Base-by-base conservation (phyloP, 2,329 filamentous ascomycete genomes). In the Cladosporium sp. region DNA sequence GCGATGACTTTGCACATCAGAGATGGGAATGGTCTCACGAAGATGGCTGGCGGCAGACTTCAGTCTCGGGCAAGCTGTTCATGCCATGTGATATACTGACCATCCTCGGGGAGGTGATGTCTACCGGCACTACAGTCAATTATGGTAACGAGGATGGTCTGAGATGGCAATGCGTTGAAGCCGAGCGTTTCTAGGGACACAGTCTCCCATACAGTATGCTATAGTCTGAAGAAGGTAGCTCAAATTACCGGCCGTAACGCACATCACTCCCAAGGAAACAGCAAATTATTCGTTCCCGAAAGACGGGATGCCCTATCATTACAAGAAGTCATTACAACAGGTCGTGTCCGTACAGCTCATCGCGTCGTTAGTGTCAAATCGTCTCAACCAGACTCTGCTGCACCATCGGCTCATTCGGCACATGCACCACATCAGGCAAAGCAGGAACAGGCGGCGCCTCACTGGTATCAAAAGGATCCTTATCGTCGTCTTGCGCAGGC, bases 391-490 rank as follows among this genome's bases (percentile, higher is more conserved):
- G 34, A 24, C 38, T 24, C 18, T 47, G 52, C 52, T 51, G 36
- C 2, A 24, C 32, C 12, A 65, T 36, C 1, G 57, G 57, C 14
- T 49, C 59, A 26, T 65, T 61, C 12, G 44, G 38, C 21, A 57
- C 34, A 52, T 59, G 57, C 2, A 47, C 34, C 30, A 66, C 54
- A 21, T 26, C 51, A 34, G 69, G 65, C 18, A 73, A 47, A 3
- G 60, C 67, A 41, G 71, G 71, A 32, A 72, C 67, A 3, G 69
- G 65, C 36, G 69, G 69, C 34, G 69, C 65, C 54, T 54, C 58
- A 14, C 66, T 70, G 10, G 59, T 74, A 36, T 80, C 78, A 66
- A 81, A 81, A 0, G 79, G 79, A 67, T 78, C 78, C 26, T 74
- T 68, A 8, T 70, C 68, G 12, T 76, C 74, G 10, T 75, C 74